phyloP scores from a whole-genome alignment of 2,329 filamentous ascomycete genomes.

The Xylariaceae sp. region DNA sequence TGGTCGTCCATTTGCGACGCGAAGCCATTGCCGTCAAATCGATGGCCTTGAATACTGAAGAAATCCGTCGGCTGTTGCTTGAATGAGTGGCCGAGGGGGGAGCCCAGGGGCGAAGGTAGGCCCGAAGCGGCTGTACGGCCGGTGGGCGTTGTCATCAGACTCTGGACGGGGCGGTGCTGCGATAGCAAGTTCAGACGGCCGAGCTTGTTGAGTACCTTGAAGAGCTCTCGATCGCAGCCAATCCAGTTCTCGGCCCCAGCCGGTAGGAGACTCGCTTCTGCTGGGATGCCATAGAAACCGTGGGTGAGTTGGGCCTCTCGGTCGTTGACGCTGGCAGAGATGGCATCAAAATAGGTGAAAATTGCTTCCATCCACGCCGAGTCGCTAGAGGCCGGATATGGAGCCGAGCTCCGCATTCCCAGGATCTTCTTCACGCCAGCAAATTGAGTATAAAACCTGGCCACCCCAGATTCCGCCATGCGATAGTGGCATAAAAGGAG shows the following conservation, averaged over 20 bases:
- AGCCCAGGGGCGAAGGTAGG: slow-evolving; percentile 31
- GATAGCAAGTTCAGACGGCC: slow-evolving; percentile 79
- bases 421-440: slow-evolving; percentile 89
- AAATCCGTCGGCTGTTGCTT: slow-evolving; percentile 36
- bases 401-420: slow-evolving; percentile 56
- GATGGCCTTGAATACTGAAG: slow-evolving; percentile 45
- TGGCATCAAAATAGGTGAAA: slow-evolving; percentile 91
- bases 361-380: slow-evolving; percentile 87
- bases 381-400: slow-evolving; percentile 51
- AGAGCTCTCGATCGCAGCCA: slow-evolving; percentile 79
- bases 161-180: slow-evolving; percentile 54
- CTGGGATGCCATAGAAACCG: slow-evolving; percentile 50
- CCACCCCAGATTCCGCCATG: slow-evolving; percentile 86
- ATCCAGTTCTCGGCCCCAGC: slow-evolving; percentile 74
- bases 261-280: slow-evolving; percentile 42
- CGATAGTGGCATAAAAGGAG: slow-evolving; percentile 86
- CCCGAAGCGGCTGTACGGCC: slow-evolving; percentile 20
- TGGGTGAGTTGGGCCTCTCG: slow-evolving; percentile 74
- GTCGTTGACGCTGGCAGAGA: slow-evolving; percentile 87
- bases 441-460: slow-evolving; percentile 88
- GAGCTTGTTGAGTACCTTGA: slow-evolving; percentile 77
- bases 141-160: slow-evolving; percentile 20
- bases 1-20: slow-evolving; percentile 48
- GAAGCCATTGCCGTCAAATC: slow-evolving; percentile 63
- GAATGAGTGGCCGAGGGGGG: slow-evolving; percentile 35